Base-by-base conservation (phyloP, 148 eudicot species). In the Camellia granthamiana region DNA sequence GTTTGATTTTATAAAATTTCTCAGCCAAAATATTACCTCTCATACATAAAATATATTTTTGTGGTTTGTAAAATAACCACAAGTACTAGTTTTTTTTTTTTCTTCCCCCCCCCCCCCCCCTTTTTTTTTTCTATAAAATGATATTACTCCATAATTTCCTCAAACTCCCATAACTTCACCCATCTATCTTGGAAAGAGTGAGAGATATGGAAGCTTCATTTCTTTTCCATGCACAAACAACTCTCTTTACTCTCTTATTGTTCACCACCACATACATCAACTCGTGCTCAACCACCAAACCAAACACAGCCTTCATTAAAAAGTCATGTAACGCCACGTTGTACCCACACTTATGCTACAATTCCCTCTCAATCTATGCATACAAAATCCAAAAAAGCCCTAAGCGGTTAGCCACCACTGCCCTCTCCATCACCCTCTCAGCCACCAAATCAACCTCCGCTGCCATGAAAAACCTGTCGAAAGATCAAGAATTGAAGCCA, bases 321-420 rank as follows among this genome's bases (percentile, higher is more conserved):
- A 14, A 58, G 3, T 74, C 70, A 10, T 84, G 88, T 76, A 66
- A 66, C 49, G 79, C 84, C 51, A 77, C 86, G 42, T 47, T 75
- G 44, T 83, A 86, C 79, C 83, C 88, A 5, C 73, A 72, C 5
- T 54, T 81, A 0, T 86, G 88, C 78, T 81, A 70, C 81, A 5
- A 42, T 78, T 74, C 84, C 56, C 84, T 86, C 21, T 72, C 73
- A 1, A 10, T 60, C 43, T 81, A 81, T 46, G 81, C 84, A 0
- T 2, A 68, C 14, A 18, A 81, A 82, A 84, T 86, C 62, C 77
- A 73, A 72, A 72, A 66, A 62, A 73, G 74, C 83, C 86, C 83
- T 0, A 86, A 79, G 56, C 46, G n/a, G 2, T 76, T 86, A 15
- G 86, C 84, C 56, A 68, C 79, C 30, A 77, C 77, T 58, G 65